Evolutionary conservation across 345 rosid species (phyloP).

Genomic region (Brassica incana): DNA sequence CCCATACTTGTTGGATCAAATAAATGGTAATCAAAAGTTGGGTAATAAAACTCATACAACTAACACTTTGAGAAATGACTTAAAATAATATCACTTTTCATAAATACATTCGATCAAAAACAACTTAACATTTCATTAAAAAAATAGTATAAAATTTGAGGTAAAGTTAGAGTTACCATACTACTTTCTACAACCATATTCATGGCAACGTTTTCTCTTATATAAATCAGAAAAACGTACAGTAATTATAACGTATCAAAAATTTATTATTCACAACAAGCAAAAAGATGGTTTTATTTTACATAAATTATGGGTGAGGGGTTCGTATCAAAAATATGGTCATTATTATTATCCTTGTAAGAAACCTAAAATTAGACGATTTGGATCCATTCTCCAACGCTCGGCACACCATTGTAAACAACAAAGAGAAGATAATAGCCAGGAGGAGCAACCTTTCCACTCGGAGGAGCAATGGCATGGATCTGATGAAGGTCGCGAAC

Average conservation of each 20-base stretch:
- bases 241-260: background rate
- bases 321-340: background rate
- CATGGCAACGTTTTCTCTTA: background rate
- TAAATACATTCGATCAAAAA: too few species aligned
- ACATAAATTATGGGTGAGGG: background rate
- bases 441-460: slow-evolving; percentile 54
- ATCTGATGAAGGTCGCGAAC: slow-evolving; percentile 24
- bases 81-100: too few species aligned
- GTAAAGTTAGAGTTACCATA: too few species aligned
- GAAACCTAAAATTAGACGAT: slow-evolving; percentile 30
- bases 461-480: slow-evolving; percentile 41
- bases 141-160: too few species aligned
- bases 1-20: background rate
- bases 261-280: background rate
- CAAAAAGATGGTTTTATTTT: background rate
- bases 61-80: too few species aligned
- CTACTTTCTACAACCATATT: background rate
- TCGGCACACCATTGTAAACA: slow-evolving; percentile 53
- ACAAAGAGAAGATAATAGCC: slow-evolving; percentile 53
- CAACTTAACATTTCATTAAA: too few species aligned
- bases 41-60: background rate
- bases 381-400: slow-evolving; percentile 53
- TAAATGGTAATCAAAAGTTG: background rate
- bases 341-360: background rate
- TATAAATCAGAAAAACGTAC: background rate